phyloP scores from a whole-genome alignment of 345 rosid species.

The Salix suchowensis region DNA sequence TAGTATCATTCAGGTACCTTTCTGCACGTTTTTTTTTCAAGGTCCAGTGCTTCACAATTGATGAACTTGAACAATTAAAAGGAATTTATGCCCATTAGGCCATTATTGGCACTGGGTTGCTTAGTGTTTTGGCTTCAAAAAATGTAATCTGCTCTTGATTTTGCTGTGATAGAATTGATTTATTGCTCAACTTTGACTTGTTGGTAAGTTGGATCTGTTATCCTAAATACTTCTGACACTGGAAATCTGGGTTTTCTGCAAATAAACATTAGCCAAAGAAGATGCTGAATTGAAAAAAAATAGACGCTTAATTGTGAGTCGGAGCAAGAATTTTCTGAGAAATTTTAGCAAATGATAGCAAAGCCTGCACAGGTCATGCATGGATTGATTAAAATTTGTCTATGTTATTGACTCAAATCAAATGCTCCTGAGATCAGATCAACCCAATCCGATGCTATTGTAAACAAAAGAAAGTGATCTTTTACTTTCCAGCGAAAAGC shows the following conservation, averaged over 20 bases:
- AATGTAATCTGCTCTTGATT: neutral
- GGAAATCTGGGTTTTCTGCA: too few relatives aligned
- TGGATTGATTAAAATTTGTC: too few relatives aligned
- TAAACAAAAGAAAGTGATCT: neutral
- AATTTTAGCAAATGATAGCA: too few relatives aligned
- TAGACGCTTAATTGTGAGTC: too few relatives aligned
- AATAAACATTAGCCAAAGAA: too few relatives aligned
- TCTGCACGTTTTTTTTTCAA: neutral
- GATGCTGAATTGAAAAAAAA: too few relatives aligned
- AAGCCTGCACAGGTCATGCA: too few relatives aligned
- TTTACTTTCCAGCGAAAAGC: neutral
- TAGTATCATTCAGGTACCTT: neutral
- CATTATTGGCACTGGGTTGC: neutral
- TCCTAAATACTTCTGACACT: too few relatives aligned
- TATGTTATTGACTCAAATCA: too few relatives aligned
- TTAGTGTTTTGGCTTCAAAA: neutral
- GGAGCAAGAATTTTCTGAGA: too few relatives aligned
- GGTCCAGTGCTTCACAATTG: neutral
- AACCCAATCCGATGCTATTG: neutral
- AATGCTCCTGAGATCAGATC: neutral
- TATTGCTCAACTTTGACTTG: too few relatives aligned
- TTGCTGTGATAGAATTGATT: too few relatives aligned
- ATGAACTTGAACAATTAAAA: neutral
- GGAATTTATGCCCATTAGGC: neutral
- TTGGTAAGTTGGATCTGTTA: neutral